Conservation (phyloP, 805 yeast species). For the Sungouiozyma ichnusensis region DNA sequence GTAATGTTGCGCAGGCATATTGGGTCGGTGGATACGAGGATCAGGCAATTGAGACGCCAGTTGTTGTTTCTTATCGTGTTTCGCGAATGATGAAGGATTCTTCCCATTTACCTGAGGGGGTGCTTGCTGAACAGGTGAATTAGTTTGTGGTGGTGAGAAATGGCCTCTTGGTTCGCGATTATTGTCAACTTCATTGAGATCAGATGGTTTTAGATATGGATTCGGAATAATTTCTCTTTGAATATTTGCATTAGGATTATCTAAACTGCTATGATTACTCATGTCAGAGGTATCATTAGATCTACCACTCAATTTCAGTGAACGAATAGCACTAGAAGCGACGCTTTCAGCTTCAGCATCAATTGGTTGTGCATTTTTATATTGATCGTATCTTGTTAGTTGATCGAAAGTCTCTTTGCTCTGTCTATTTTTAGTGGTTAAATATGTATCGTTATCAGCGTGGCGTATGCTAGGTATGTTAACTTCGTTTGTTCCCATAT, state of each 20-base stretch:
- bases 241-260: neutral
- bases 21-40: neutral
- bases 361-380: slow-evolving; percentile 19
- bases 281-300: slow-evolving; percentile 1
- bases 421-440: slow-evolving; percentile 1
- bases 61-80: neutral
- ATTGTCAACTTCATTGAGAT: neutral
- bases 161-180: neutral
- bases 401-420: slow-evolving; percentile 19
- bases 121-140: neutral
- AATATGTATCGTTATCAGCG: neutral
- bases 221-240: neutral
- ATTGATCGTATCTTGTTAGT: slow-evolving; percentile 22
- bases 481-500: slow-evolving; percentile 10
- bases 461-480: neutral
- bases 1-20: neutral
- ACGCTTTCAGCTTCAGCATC: slow-evolving; percentile 10
- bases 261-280: neutral
- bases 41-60: neutral
- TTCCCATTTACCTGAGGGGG: neutral
- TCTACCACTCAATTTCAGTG: slow-evolving; percentile 7
- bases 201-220: neutral
- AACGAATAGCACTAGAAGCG: slow-evolving; percentile 10
- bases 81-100: neutral
- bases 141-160: neutral